Evolutionary conservation across 2,329 filamentous ascomycete species (phyloP), one percentile per base, ranked within the genome.

Genomic region (Aspergillus puulaauensis): DNA sequence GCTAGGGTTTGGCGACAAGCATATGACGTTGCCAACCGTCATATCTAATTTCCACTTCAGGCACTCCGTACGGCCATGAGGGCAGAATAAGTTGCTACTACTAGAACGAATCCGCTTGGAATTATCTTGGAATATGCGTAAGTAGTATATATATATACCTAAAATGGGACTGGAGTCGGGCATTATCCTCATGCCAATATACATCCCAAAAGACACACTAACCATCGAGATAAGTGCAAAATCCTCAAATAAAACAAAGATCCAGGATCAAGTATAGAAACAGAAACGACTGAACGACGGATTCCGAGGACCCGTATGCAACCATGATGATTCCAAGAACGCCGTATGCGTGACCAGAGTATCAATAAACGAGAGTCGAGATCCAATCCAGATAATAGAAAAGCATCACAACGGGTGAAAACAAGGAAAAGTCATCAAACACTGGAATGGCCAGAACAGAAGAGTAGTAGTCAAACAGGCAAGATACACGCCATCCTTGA

Each of bases 401-500:
- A 27, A 24, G 31, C n/a, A 24, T 46, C 50, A 40, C 37, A 47
- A 27, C 8, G 15, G 23, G 11, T 6, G 27, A 23, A 48, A 52
- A 14, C 31, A 43, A 58, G 21, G 21, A 51, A 41, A 54, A 54
- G 54, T 54, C 56, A 54, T 58, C 39, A 44, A 54, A 37, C 14
- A 37, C 35, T 39, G 19, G 37, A 53, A 45, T n/a, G 40, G 27
- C 50, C 37, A 46, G 50, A 58, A 41, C 40, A 45, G 11, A 35
- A 53, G 45, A 44, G 43, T 57, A 52, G 47, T 58, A 57, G 56
- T 53, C 35, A 37, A 57, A 52, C 55, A 59, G 37, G 57, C 46
- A 43, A 35, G 31, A 57, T 61, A 59, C 50, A 63, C 60, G 56
- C 60, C 57, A 58, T 57, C 50, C 43, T 50, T 46, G 45, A 37